phyloP scores from a whole-genome alignment of 257 asterid genomes.

The Solanum lycopersicoides region DNA sequence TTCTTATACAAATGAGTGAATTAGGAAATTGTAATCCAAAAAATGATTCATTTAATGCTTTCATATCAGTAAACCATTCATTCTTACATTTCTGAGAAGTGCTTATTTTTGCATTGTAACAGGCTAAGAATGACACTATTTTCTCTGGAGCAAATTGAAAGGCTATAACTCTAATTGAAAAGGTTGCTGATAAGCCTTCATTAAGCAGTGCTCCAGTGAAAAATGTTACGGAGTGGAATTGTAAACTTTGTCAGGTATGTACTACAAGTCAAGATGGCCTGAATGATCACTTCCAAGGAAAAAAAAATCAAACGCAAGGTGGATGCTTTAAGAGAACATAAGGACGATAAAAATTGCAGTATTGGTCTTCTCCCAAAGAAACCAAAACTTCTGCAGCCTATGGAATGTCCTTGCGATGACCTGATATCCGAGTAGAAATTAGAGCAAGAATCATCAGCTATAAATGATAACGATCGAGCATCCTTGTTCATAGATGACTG shows the following conservation, averaged over 20 bases:
- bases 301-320: slow-evolving; percentile 45
- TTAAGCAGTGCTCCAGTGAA: slow-evolving; percentile 1
- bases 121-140: slow-evolving; percentile 22
- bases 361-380: slow-evolving; percentile 18
- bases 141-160: slow-evolving; percentile 26
- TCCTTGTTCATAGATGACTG: neutral
- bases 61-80: neutral
- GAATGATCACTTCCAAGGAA: slow-evolving; percentile 35
- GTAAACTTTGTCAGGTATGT: slow-evolving; percentile 37
- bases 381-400: neutral
- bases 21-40: too few species aligned
- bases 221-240: slow-evolving; percentile 28
- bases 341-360: slow-evolving; percentile 7
- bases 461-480: neutral
- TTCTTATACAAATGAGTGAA: too few species aligned
- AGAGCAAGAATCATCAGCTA: neutral
- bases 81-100: neutral
- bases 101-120: neutral
- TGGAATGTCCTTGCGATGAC: neutral
- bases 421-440: neutral
- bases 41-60: too few species aligned
- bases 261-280: slow-evolving; percentile 18
- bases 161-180: slow-evolving; percentile 3
- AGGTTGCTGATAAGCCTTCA: slow-evolving; percentile 1
- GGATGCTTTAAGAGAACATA: slow-evolving; percentile 16